Conservation (phyloP, 2,329 filamentous ascomycete species). For the Arthrobotrys sphaeroides region DNA sequence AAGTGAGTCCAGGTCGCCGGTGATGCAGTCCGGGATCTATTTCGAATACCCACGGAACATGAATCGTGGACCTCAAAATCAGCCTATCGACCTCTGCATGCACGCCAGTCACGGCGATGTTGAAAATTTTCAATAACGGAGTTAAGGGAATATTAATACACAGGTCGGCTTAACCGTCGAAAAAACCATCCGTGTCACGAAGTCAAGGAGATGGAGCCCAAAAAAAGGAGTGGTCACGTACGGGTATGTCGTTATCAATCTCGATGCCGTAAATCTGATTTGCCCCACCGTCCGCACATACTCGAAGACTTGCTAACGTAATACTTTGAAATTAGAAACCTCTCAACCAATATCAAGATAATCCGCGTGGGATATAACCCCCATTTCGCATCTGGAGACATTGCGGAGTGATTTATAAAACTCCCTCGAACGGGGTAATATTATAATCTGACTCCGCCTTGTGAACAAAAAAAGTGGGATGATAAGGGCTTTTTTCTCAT, state of each 20-base stretch:
- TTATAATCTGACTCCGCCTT: conserved; percentile 6
- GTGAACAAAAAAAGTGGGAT: background rate
- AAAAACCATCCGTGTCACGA: background rate
- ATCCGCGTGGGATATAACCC: too few species aligned
- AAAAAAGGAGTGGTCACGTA: conserved; percentile 21
- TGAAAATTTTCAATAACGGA: background rate
- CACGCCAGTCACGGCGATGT: background rate
- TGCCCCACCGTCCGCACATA: conserved; percentile 92
- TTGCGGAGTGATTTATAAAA: conserved; percentile 16
- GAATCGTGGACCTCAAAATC: background rate
- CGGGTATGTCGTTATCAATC: conserved; percentile 34
- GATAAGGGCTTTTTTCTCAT: background rate
- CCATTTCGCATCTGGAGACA: conserved; percentile 6
- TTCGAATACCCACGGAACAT: background rate
- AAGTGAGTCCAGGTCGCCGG: conserved; percentile 92
- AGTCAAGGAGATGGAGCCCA: background rate
- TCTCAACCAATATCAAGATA: background rate
- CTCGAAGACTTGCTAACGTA: conserved; percentile 69
- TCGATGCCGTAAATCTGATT: conserved; percentile 72
- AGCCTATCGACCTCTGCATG: background rate
- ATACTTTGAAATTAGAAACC: conserved; percentile 3
- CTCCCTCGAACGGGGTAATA: conserved; percentile 1
- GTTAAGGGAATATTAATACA: background rate
- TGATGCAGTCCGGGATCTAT: conserved; percentile 75
- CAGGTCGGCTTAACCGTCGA: conserved; percentile 7